Evolutionary conservation across 1,139 yeast species (phyloP), one percentile per base, ranked within the genome.

Genomic region (Eremothecium sinecaudum): DNA sequence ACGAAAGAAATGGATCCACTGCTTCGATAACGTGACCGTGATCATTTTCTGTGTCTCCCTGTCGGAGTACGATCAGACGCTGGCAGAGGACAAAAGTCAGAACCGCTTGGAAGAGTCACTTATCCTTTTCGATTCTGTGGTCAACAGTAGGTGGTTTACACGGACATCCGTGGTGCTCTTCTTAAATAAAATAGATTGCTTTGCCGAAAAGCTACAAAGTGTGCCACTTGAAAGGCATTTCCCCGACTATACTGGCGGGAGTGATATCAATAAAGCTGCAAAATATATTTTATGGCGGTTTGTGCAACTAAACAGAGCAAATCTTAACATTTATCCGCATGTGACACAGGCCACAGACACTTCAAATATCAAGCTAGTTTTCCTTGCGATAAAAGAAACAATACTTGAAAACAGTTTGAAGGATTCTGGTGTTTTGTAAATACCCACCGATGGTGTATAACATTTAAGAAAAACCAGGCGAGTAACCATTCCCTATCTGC

Each of bases 281-380:
- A 86, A 84, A 58, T 86, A 86, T 52, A 84, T 86, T 41, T 67
- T 86, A 32, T 84, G 94, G 94, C 70, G 94, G 50, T 86, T 86
- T 56, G 79, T 83, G 32, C 87, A 81, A 58, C 74, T 81, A 33
- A 86, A 86, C 56, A 68, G 94, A 44, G 78, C 92, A 2, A 83
- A 86, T 13, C 66, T 86, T 44, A 80, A 79, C 45, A 72, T 86
- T 23, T 82, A 81, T 51, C 95, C 95, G 9, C 94, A 86, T 53
- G 81, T 86, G 19, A 86, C 96, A 3, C 95, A 86, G 56, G 96
- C 96, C 1, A 86, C 95, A 1, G 95, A 86, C 56, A 84, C 96
- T 6, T 76, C 84, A 18, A 86, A 86, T 56, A 84, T 86, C 44
- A 75, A 80, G 50, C 64, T 84, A 49, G 95, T 86, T 5, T 83